phyloP scores from a whole-genome alignment of 2,329 filamentous ascomycete species.

The Xylariales sp. region DNA sequence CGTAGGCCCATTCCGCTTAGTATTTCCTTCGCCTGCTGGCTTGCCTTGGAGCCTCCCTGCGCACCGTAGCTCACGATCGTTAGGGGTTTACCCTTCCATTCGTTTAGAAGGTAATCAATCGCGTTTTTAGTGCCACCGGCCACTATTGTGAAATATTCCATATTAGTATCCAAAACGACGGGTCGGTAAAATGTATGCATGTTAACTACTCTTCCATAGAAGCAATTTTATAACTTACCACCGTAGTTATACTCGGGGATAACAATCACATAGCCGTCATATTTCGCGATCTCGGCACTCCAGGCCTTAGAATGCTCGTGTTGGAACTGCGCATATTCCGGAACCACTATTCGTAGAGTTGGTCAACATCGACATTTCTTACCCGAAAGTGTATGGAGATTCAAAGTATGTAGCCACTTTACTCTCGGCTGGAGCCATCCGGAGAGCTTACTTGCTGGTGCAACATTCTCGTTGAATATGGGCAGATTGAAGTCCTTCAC shows the following conservation, averaged over 20 bases:
- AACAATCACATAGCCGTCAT: conserved; percentile 62
- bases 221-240: conserved; percentile 29
- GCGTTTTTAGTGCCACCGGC: conserved; percentile 69
- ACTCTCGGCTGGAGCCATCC: neutral
- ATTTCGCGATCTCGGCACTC: conserved; percentile 56
- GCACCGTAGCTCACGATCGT: conserved; percentile 66
- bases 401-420: neutral
- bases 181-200: neutral
- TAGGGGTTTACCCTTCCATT: conserved; percentile 67
- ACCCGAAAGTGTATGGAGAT: neutral
- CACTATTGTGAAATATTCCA: conserved; percentile 42
- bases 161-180: neutral
- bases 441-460: conserved; percentile 46
- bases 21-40: conserved; percentile 45
- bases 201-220: neutral
- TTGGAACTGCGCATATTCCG: conserved; percentile 51
- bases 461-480: conserved; percentile 57
- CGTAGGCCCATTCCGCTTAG: conserved; percentile 49
- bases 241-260: conserved; percentile 69
- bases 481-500: conserved; percentile 56
- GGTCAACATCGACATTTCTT: neutral
- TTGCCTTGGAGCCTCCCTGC: conserved; percentile 53
- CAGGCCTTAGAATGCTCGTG: conserved; percentile 58
- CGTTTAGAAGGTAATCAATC: conserved; percentile 69
- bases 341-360: conserved; percentile 48